Evolutionary conservation across 208 protist genomes (phyloP), one percentile per base, ranked within the genome.

Genomic region (Leishmania aethiopica): DNA sequence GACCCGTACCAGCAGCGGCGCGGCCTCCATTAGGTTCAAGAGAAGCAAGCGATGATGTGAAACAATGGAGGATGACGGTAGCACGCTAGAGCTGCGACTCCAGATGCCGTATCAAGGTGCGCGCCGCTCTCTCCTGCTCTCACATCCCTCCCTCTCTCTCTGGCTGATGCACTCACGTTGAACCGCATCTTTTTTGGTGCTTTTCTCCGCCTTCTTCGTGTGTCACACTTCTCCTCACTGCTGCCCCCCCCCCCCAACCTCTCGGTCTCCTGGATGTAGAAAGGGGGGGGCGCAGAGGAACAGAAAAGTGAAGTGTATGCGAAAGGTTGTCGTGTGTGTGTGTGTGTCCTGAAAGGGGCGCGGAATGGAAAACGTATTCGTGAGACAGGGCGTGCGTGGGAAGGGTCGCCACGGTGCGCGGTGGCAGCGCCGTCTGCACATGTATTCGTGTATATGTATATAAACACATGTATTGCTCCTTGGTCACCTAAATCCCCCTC

Each of bases 381-480:
- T n/a, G n/a, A n/a, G n/a, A n/a, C n/a, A n/a, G n/a, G n/a, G n/a
- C n/a, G n/a, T n/a, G n/a, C n/a, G n/a, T n/a, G n/a, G n/a, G n/a
- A 3, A 22, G 51, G 51, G 17, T 55, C 51, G 15, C 51, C 1
- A 11, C 51, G 51, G 51, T 55, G 51, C 51, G 51, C 45, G 51
- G 51, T 15, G 51, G 59, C 28, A 37, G 28, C 28, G n/a, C 60
- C 22, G 60, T 66, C 15, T 66, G 19, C n/a, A 49, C 17, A 19
- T 72, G 47, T 72, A 72, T 47, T 49, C 13, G 11, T 72, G 45
- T 72, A 72, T 47, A 72, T 47, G 13, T 72, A 72, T 42, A 72
- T 72, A 10, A 25, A 53, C 45, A 51, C 22, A 8, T 51, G 17
- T 32, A 32, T 22, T 32, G 8, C n/a, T 40, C 69, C n/a, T 73